Evolutionary conservation across 2,329 filamentous ascomycete species (phyloP), one percentile per base, ranked within the genome.

Genomic region (Drechslerella coelobrocha): DNA sequence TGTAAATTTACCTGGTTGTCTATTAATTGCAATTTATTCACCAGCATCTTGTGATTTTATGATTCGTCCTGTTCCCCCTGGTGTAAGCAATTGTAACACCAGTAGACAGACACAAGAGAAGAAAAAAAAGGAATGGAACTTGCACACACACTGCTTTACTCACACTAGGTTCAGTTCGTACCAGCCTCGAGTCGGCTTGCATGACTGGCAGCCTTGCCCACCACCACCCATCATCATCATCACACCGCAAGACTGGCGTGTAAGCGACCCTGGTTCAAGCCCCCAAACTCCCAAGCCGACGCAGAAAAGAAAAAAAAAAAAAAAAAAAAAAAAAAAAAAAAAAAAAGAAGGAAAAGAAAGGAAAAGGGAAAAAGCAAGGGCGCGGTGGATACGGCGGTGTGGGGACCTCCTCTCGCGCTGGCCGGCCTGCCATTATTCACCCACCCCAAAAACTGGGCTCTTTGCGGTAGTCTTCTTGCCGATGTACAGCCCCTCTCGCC

Each of bases 401-500:
- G 53, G 61, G 61, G 61, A 65, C 45, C 2, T 14, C 43, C 23
- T 26, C 19, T n/a, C n/a, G n/a, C n/a, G n/a, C n/a, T n/a, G n/a
- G n/a, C n/a, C n/a, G n/a, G n/a, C n/a, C n/a, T n/a, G n/a, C n/a
- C n/a, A n/a, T 19, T 9, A 10, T 48, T 48, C 43, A 19, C 43
- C 43, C 43, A 48, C 23, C 12, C 43, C 7, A 14, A 14, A 10
- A 39, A n/a, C 12, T 5, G 12, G 4, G 34, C 34, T 10, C 12
- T 2, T 19, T 19, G 23, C 17, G 43, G 43, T 62, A 53, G 59
- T 48, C 59, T 63, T 51, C 60, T 31, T 50, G 57, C 45, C 51
- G 55, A 57, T 51, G 34, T 69, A 45, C 41, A 55, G 63, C 56
- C 66, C 65, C 66, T 63, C 66, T 71, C 66, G 66, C 66, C 66